phyloP scores from a whole-genome alignment of 345 rosid genomes.

The Gynandropsis gynandra region DNA sequence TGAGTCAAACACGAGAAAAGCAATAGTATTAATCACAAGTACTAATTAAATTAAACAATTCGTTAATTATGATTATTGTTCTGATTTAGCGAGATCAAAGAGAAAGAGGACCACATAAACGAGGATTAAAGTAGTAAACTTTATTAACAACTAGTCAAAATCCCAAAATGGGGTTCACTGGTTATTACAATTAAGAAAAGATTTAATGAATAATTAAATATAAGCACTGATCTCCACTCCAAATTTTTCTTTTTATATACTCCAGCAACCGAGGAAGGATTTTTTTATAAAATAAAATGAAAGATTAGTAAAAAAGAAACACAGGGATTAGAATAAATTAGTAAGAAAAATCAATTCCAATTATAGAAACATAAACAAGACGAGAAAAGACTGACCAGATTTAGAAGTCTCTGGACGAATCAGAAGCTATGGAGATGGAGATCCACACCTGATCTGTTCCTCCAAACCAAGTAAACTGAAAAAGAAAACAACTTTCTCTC shows the following conservation, averaged over 20 bases:
- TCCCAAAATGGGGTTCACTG: too few species aligned
- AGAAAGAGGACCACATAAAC: too few species aligned
- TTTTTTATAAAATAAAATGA: too few species aligned
- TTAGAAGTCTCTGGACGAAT: slow-evolving; percentile 20
- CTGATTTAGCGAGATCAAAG: too few species aligned
- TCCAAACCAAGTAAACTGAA: slow-evolving; percentile 15
- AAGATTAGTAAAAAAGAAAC: background rate
- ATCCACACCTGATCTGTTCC: slow-evolving; percentile 11
- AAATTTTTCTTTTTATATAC: background rate
- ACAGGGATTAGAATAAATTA: background rate
- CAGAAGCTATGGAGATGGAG: slow-evolving; percentile 17
- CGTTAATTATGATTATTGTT: slow-evolving; percentile 17
- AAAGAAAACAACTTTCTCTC: background rate
- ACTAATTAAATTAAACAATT: too few species aligned
- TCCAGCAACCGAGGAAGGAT: too few species aligned
- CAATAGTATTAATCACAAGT: slow-evolving; percentile 7
- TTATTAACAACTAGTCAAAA: background rate
- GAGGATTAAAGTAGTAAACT: slow-evolving; percentile 1
- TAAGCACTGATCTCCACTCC: background rate
- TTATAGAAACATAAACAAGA: slow-evolving; percentile 21
- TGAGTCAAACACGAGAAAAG: slow-evolving; percentile 15
- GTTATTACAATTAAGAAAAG: slow-evolving; percentile 21
- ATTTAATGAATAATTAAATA: background rate
- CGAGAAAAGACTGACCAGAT: slow-evolving; percentile 17
- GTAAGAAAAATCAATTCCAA: slow-evolving; percentile 8